Percentiles rank a stretch among this genome's conserved stretches.
Evolutionary conservation across 345 rosid genomes (phyloP).

Genomic region (Bretschneidera sinensis): DNA sequence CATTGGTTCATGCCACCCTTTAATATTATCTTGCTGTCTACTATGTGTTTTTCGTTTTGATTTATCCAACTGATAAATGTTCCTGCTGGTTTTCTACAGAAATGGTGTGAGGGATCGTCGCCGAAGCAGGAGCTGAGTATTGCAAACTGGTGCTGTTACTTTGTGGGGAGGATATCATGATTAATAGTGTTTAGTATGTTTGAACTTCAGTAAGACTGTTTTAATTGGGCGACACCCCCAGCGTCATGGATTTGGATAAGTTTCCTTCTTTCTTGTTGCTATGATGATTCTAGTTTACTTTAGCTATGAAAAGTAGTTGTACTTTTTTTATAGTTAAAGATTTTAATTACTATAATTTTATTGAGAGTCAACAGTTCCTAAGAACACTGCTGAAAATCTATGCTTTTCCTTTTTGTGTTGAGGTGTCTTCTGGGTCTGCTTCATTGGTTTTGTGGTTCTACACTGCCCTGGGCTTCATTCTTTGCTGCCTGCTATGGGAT

Average conservation of each 20-base stretch:
- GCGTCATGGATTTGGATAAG: conserved; percentile 68
- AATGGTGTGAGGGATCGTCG: conserved; percentile 77
- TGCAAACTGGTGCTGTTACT: conserved; percentile 17
- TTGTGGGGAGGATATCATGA: conserved; percentile 25
- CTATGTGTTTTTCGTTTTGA: conserved; percentile 8
- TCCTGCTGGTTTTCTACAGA: conserved; percentile 45
- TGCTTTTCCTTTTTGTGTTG: conserved; percentile 67
- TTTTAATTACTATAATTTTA: conserved; percentile 26
- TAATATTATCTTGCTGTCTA: background rate
- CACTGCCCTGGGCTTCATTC: conserved; percentile 54
- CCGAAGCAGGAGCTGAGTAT: conserved; percentile 87
- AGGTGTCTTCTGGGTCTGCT: conserved; percentile 91
- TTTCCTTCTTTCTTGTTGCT: conserved; percentile 48
- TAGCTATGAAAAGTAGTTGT: conserved; percentile 32
- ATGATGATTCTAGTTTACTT: conserved; percentile 42
- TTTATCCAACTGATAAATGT: background rate
- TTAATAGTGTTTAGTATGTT: conserved; percentile 59
- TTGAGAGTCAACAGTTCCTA: conserved; percentile 29
- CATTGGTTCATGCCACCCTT: background rate
- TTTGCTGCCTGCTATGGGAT: conserved; percentile 60
- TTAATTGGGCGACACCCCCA: conserved; percentile 50
- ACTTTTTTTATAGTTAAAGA: conserved; percentile 29
- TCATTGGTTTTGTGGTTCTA: conserved; percentile 83
- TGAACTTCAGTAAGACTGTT: conserved; percentile 51
- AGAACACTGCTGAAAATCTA: conserved; percentile 47